These are phyloP conservation scores for Paramecium biaurelia DNA, from an alignment of 73 alveolate genomes.

Conservation along the genomic window DNA sequence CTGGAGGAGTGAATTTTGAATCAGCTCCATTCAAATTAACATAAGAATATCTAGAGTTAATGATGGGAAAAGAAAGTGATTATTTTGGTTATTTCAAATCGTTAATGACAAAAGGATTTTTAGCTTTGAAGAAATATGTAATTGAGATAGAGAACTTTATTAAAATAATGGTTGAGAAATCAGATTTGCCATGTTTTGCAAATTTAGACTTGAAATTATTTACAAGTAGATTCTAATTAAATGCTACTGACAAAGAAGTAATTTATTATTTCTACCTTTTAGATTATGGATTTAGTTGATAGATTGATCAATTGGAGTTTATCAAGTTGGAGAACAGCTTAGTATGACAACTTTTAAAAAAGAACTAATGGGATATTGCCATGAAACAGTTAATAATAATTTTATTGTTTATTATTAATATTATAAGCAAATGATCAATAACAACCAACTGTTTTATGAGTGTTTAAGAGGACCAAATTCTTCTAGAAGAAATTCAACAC, in stretches of 20 bases:
- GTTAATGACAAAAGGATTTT: slow-evolving; percentile 52
- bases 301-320: neutral
- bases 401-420: neutral
- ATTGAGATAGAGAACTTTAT: slow-evolving; percentile 18
- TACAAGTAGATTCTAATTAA: neutral
- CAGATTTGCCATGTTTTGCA: slow-evolving; percentile 54
- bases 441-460: neutral
- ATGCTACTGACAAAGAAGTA: slow-evolving; percentile 41
- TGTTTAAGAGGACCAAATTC: neutral
- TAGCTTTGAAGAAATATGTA: slow-evolving; percentile 40
- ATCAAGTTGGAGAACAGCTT: slow-evolving; percentile 43
- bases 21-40: slow-evolving; percentile 92
- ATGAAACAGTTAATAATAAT: neutral
- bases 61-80: slow-evolving; percentile 61
- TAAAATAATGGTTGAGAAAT: slow-evolving; percentile 55
- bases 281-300: slow-evolving; percentile 1
- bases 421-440: neutral
- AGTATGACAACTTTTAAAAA: slow-evolving; percentile 29
- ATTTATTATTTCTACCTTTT: neutral
- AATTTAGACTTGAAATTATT: slow-evolving; percentile 42
- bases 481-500: neutral
- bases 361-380: slow-evolving; percentile 46
- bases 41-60: slow-evolving; percentile 57
- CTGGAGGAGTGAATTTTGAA: slow-evolving; percentile 92
- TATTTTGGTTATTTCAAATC: slow-evolving; percentile 47